Evolutionary conservation across 116 monocot species (phyloP), one percentile per base, ranked within the genome.

Genomic region (Iris pallida): DNA sequence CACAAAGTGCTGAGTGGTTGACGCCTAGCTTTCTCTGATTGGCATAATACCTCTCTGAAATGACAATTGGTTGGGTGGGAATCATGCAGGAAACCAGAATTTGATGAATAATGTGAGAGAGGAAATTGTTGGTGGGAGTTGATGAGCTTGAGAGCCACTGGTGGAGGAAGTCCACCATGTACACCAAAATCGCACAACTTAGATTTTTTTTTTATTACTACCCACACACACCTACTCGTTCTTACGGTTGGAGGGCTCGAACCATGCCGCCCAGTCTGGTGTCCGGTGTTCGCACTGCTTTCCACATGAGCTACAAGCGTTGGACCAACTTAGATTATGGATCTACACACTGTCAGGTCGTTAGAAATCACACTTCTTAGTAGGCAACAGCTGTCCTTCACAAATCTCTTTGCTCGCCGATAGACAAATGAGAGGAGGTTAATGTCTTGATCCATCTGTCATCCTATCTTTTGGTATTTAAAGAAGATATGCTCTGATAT

Each of bases 61-160:
- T 57, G 68, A 63, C 51, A 81, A 55, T 19, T 75, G 71, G 47
- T 53, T 77, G n/a, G 78, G 78, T 78, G 77, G 77, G n/a, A 70
- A 65, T 61, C 20, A 62, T 65, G 77, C 53, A 74, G 70, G 78
- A 74, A 58, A 74, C 66, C 73, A 74, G 74, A 47, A 77, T 55
- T 30, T 6, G 44, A 6, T 60, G 65, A 67, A 57, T 72, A 81
- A 17, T 5, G 69, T 45, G 58, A 73, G 20, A n/a, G 20, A 15
- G 47, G 17, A 67, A 53, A 6, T 47, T 43, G 30, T 68, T 60
- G 58, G 53, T 65, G 49, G 52, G 57, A 51, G 52, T 45, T 61
- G 14, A 68, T 68, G 56, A 20, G 12, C 40, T 42, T 17, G 10
- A 59, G 44, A 46, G 16, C 14, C 12, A 65, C 45, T 69, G 64